Base-by-base conservation (phyloP, 1,284 basidiomycete species). In the Cystobasidiaceae sp. region DNA sequence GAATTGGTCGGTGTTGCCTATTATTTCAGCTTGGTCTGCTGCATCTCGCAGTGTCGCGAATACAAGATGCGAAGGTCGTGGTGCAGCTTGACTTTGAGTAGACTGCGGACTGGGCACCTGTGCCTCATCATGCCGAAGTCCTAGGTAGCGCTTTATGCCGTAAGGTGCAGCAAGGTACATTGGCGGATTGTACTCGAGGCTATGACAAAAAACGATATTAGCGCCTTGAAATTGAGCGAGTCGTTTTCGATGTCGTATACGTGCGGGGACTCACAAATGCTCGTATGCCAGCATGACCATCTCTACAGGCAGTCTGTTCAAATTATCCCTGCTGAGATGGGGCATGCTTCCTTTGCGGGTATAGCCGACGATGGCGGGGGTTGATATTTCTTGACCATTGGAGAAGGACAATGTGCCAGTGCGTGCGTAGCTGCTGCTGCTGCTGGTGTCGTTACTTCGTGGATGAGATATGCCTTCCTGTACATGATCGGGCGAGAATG, bases 281-380 rank as follows among this genome's bases (percentile, higher is more conserved):
- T 90, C 89, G 71, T 89, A 88, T 0, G 87, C 83, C 0, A 88
- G 75, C 69, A 87, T 81, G 0, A 87, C 76, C 82, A 85, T 87
- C 66, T 75, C 79, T 32, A 87, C 81, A 0, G 77, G 73, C 1
- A 83, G 82, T 23, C 73, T 66, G 17, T 73, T 72, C 8, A 81
- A 77, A 68, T 87, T 83, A 71, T 89, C 87, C 39, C 81, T 78
- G 7, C 86, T 85, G 4, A 90, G 78, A 76, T 90, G 89, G 2
- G 85, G 85, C 0, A 90, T 79, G 27, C 86, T 78, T 0, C 89
- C 89, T 25, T 87, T 83, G 46, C 85, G 85, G 7, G 87, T 86
- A 4, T 81, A 76, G 0, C 83, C 79, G 32, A 88, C 75, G 46
- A 88, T 68, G 0, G 80, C 81, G 0, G 88, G 88, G 0, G 88